Percentiles rank a stretch among this genome's conserved stretches.
Evolutionary conservation across 495 filamentous ascomycete genomes (phyloP).

Genomic region (Lasiosphaeris hirsuta): DNA sequence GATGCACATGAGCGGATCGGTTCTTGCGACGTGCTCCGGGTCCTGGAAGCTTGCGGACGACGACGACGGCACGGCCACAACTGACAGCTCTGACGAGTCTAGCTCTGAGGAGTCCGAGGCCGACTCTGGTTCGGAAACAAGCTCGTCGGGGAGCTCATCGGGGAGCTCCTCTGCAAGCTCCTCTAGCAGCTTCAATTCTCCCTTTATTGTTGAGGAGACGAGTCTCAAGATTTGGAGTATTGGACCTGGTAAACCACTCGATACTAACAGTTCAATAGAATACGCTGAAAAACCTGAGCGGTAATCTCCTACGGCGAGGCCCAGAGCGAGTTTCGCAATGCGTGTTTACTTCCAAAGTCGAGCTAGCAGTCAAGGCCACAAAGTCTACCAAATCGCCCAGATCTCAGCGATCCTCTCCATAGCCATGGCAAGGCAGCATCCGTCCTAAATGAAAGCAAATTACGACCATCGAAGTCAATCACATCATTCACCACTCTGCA

Average conservation of each 20-base stretch:
- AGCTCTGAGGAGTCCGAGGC: background rate
- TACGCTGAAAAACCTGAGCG: background rate
- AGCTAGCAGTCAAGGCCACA: too few relatives aligned
- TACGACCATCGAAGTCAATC: too few relatives aligned
- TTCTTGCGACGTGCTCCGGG: conserved; percentile 75
- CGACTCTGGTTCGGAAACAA: background rate
- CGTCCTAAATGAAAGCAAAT: too few relatives aligned
- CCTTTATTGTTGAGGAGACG: conserved; percentile 47
- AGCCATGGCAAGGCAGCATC: too few relatives aligned
- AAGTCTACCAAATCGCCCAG: too few relatives aligned
- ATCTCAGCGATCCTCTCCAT: too few relatives aligned
- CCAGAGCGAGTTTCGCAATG: too few relatives aligned
- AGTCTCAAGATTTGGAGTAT: conserved; percentile 65
- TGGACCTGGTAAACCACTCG: conserved; percentile 10
- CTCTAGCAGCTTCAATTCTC: conserved; percentile 8
- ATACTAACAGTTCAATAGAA: background rate
- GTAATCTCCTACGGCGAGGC: too few relatives aligned
- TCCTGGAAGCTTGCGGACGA: conserved; percentile 39
- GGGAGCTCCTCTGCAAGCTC: background rate
- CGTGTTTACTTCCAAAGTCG: too few relatives aligned
- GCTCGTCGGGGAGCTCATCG: background rate
- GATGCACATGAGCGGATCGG: conserved; percentile 63
- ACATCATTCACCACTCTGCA: too few relatives aligned
- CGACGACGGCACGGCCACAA: conserved; percentile 8
- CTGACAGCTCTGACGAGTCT: conserved; percentile 11